Conservation (phyloP, 345 rosid genomes). For the Carallia pectinifolia region DNA sequence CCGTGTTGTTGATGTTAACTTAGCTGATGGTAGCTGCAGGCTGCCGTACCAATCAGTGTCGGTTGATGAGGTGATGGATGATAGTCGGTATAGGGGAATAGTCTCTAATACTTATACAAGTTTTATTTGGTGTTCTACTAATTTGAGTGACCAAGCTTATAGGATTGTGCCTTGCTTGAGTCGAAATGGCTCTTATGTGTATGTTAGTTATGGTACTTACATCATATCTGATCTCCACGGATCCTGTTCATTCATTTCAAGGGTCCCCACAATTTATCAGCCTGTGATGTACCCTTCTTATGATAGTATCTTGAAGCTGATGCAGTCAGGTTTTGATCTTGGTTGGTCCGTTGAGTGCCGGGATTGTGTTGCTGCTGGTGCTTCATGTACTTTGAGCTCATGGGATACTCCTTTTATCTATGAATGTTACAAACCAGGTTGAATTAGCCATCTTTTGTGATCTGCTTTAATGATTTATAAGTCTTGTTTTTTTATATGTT, state of each 20-base stretch:
- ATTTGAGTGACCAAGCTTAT: slow-evolving; percentile 14
- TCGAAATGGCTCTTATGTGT: slow-evolving; percentile 22
- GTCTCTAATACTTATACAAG: slow-evolving; percentile 16
- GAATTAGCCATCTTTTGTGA: neutral
- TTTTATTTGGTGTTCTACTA: slow-evolving; percentile 29
- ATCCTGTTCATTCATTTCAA: slow-evolving; percentile 28
- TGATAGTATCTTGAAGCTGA: slow-evolving; percentile 22
- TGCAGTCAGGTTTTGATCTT: slow-evolving; percentile 42
- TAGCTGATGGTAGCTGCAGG: slow-evolving; percentile 33
- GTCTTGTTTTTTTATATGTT: neutral
- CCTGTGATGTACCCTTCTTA: slow-evolving; percentile 25
- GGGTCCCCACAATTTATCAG: slow-evolving; percentile 26
- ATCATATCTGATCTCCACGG: slow-evolving; percentile 22
- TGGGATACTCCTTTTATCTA: slow-evolving; percentile 16
- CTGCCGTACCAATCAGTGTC: slow-evolving; percentile 31
- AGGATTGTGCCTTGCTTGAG: slow-evolving; percentile 28
- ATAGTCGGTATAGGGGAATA: slow-evolving; percentile 17
- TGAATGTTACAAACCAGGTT: slow-evolving; percentile 19
- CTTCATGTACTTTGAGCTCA: slow-evolving; percentile 13
- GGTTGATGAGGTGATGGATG: neutral
- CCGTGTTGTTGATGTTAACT: slow-evolving; percentile 34
- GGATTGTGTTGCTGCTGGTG: slow-evolving; percentile 25
- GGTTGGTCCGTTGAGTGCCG: slow-evolving; percentile 42
- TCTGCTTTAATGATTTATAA: neutral
- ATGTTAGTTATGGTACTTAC: slow-evolving; percentile 19